These are phyloP conservation scores for Ceratocystis huliohia DNA, from an alignment of 2,329 filamentous ascomycete species.

Conservation along the genomic window DNA sequence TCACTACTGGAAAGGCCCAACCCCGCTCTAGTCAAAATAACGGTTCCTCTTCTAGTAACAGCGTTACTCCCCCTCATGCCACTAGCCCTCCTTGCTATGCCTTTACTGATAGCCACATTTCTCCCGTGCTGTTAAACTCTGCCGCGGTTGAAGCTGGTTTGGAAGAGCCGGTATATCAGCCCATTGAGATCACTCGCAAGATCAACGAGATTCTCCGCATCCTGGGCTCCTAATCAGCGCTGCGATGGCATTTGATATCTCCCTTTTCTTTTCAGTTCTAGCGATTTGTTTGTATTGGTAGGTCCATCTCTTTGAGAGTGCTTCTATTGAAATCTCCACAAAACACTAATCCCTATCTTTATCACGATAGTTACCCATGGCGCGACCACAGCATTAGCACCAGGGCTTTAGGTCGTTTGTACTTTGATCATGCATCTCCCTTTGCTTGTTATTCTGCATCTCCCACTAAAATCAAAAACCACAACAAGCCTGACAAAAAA, in stretches of 20 bases:
- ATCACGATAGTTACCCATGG: not conserved
- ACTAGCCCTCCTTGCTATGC: not conserved
- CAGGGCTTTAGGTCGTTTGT: not conserved
- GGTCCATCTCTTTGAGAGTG: not conserved
- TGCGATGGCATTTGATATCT: not conserved
- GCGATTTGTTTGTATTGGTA: not conserved
- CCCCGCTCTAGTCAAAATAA: not conserved
- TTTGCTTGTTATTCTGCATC: not conserved
- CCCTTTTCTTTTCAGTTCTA: not conserved
- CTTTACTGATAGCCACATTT: not conserved
- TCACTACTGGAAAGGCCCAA: not conserved
- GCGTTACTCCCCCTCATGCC: not conserved
- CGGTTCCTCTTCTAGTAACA: not conserved
- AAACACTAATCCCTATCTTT: not conserved
- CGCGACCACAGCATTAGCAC: not conserved
- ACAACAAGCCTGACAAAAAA: not conserved
- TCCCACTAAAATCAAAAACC: not conserved
- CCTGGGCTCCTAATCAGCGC: not conserved
- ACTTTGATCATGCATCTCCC: not conserved
- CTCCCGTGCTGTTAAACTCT: not conserved
- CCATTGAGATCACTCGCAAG: constrained; percentile 4
- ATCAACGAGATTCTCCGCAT: constrained; percentile 7
- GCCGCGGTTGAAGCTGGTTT: not conserved
- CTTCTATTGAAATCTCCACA: not conserved
- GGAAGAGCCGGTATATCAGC: not conserved